phyloP scores from a whole-genome alignment of 148 eudicot species.

The Nyssa sinensis region DNA sequence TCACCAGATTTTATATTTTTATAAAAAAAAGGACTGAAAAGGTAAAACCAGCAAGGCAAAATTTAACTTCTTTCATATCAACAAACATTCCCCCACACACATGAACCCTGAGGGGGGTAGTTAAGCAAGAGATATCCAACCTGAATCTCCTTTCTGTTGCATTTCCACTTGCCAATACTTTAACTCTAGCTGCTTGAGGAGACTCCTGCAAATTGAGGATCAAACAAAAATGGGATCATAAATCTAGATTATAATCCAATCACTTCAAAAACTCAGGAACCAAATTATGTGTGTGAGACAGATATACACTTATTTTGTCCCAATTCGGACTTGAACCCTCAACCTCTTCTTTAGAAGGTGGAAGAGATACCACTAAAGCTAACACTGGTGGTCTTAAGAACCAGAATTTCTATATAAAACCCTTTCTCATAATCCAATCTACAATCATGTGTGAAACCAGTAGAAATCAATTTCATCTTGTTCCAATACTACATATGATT shows the following conservation, averaged over 20 bases:
- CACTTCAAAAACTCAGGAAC: neutral
- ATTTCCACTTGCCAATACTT: constrained; percentile 97
- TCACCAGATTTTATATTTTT: too few species aligned
- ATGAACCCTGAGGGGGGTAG: too few species aligned
- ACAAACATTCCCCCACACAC: neutral
- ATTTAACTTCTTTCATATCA: neutral
- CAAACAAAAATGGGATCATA: neutral
- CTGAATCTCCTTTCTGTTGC: constrained; percentile 97
- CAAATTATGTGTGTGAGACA: too few species aligned
- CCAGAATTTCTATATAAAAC: too few species aligned
- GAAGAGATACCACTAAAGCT: too few species aligned
- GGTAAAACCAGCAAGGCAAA: neutral
- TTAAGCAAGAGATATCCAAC: constrained; percentile 27
- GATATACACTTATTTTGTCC: too few species aligned
- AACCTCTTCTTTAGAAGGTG: too few species aligned
- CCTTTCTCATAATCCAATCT: neutral
- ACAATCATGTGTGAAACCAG: neutral
- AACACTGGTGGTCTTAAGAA: too few species aligned
- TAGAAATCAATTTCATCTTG: too few species aligned
- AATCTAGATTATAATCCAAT: neutral
- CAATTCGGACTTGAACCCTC: too few species aligned
- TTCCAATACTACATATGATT: neutral
- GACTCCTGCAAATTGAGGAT: constrained; percentile 63
- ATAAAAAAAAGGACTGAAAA: neutral
- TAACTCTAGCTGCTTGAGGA: constrained; percentile 97